Evolutionary conservation across 2,329 filamentous ascomycete genomes (phyloP), one percentile per base, ranked within the genome.

Genomic region (Cladobotryum protrusum): DNA sequence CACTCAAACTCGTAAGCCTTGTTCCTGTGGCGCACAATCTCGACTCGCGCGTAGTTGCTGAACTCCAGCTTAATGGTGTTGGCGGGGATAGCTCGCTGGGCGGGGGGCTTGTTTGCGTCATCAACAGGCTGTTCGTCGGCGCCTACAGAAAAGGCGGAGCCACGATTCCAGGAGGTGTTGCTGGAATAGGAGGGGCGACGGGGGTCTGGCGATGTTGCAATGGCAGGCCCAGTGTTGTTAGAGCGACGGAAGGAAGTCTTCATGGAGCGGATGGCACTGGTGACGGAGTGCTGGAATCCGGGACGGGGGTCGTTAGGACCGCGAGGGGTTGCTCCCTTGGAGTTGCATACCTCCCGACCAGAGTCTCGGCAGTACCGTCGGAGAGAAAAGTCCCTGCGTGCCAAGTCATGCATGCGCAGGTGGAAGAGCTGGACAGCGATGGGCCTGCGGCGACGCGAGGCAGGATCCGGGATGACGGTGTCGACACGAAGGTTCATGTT

Each of bases 401-500:
- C 84, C 49, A 97, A 73, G 67, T 97, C 89, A 65, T 96, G 85
- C 89, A 99, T 96, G 61, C 90, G 87, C 53, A 97, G 75, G 67
- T 99, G 92, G 70, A 96, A 97, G 43, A 99, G 83, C 64, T 85
- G 81, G 11, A 82, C 70, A 5, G 83, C 88, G 14, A 55, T 45
- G n/a, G 49, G 33, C 13, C 48, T 35, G 15, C 47, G 46, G 9
- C 46, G 42, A 3, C 35, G 80, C 58, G 82, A 82, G 55, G 83
- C 79, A 56, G 79, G 79, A 37, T 79, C 78, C 17, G 57, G 50
- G 42, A 88, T 79, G 55, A 87, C 75, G 5, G 89, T 92, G 64
- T 96, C 91, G 52, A 97, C 78, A 32, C 91, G 85, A 50, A 99
- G 77, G 65, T 97, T 97, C 89, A 96, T 95, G 74, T 96, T 96